phyloP scores from a whole-genome alignment of 2,329 filamentous ascomycete species.

The Pseudomassariella vexata region DNA sequence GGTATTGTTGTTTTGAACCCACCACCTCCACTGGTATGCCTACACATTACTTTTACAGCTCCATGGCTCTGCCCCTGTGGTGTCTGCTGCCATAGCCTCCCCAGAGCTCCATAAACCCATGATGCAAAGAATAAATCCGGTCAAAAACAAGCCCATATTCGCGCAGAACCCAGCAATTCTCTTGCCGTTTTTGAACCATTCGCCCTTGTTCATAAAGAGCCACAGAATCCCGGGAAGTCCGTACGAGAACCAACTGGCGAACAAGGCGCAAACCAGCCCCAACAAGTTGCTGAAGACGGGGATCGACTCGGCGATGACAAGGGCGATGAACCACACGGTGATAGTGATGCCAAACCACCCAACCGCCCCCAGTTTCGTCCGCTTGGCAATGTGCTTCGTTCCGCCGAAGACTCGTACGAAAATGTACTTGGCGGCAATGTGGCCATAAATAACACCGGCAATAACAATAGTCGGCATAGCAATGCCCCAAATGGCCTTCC shows the following conservation, averaged over 20 bases:
- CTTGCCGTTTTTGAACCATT: slow-evolving; percentile 28
- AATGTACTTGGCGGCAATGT: slow-evolving; percentile 60
- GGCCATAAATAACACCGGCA: slow-evolving; percentile 64
- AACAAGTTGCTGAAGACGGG: slow-evolving; percentile 64
- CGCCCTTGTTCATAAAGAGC: slow-evolving; percentile 40
- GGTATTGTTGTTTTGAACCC: too few relatives aligned
- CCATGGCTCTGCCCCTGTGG: slow-evolving; percentile 27
- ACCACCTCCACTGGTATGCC: too few relatives aligned
- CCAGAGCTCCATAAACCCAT: slow-evolving; percentile 34
- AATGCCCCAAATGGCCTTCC: slow-evolving; percentile 62
- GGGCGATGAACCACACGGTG: slow-evolving; percentile 53
- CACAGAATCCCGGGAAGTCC: slow-evolving; percentile 41
- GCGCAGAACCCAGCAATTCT: slow-evolving; percentile 24
- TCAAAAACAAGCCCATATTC: slow-evolving; percentile 26
- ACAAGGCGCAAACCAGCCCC: slow-evolving; percentile 56
- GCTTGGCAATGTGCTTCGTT: slow-evolving; percentile 47
- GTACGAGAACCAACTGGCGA: slow-evolving; percentile 62
- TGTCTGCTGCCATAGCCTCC: slow-evolving; percentile 26
- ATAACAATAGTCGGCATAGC: slow-evolving; percentile 67
- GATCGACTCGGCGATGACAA: slow-evolving; percentile 63
- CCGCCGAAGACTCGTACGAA: slow-evolving; percentile 59
- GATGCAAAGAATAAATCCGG: slow-evolving; percentile 29
- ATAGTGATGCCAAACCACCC: slow-evolving; percentile 55
- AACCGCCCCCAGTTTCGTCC: slow-evolving; percentile 42
- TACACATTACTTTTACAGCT: slow-evolving; percentile 25